Evolutionary conservation across 1,139 yeast species (phyloP).

Genomic region (Kluyveromyces sp.): DNA sequence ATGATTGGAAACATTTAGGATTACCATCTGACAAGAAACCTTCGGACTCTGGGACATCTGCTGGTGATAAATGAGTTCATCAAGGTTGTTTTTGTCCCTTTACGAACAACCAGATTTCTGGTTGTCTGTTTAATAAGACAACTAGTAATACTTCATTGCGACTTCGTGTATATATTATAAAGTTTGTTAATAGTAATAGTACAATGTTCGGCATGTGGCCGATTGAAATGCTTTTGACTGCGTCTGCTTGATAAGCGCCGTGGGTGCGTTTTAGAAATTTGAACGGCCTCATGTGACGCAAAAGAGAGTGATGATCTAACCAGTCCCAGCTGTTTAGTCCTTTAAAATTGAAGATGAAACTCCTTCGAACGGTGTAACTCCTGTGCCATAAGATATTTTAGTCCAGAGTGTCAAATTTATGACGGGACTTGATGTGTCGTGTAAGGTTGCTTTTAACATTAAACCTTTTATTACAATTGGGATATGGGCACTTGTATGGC

Average conservation of each 20-base stretch:
- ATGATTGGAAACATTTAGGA: constrained; percentile 79
- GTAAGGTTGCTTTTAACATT: constrained; percentile 77
- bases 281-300: too few species aligned
- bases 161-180: not conserved
- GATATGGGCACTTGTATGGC: constrained; percentile 69
- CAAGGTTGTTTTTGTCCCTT: too few species aligned
- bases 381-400: too few species aligned
- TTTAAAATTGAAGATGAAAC: too few species aligned
- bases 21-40: constrained; percentile 52
- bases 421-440: constrained; percentile 41
- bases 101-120: too few species aligned
- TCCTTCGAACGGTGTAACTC: too few species aligned
- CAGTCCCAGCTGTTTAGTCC: not conserved
- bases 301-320: not conserved
- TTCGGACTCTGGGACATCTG: not conserved
- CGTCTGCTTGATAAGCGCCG: too few species aligned
- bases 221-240: not conserved
- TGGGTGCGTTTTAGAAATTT: not conserved
- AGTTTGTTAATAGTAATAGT: not conserved
- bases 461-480: constrained; percentile 64
- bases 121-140: too few species aligned
- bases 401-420: not conserved
- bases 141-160: not conserved
- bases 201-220: not conserved
- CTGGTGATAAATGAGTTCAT: not conserved